Base-by-base conservation (phyloP, 1,284 basidiomycete species). In the Sanguinoderma infundibulare region DNA sequence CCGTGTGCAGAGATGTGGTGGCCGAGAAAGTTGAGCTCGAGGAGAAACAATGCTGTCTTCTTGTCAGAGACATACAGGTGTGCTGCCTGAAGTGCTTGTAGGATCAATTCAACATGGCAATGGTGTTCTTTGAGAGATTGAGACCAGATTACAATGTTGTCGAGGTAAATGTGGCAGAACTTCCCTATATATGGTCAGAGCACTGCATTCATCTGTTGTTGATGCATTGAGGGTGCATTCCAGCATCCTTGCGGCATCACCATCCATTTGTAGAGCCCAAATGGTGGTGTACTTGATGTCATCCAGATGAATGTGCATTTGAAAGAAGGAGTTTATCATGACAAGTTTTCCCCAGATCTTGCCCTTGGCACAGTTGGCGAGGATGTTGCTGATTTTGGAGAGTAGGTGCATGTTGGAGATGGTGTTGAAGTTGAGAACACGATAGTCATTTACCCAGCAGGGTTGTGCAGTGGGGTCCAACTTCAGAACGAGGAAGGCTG, bases 251-350 rank as follows among this genome's bases (percentile, higher is more conserved):
- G 72, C 0, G 77, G 79, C 79, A 81, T 82, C 0, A 81, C 78
- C 1, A 65, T n/a, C 78, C 78, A 81, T 54, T 81, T 73, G 49
- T 74, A 79, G 0, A 77, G 63, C 0, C 79, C 77, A 28, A 74
- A 74, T 0, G 76, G 78, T 0, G 78, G 79, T 81, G 20, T 72
- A 69, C 8, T 68, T 60, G 1, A 79, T 69, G 51, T 78, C 67
- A 28, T 79, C 75, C 0, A 74, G 74, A 52, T 77, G 73, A 5
- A 81, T 65, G 0, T 66, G 55, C 0, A 74, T 81, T 55, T 79
- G 79, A 61, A 78, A 81, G 61, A 81, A 81, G 0, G 72, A 68
- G 57, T 80, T 76, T 0, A 78, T 81, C 74, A 81, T 78, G 59
- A 81, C 78, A 0, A 81, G 65, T 34, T 73, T 78, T 1, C 57